phyloP scores from a whole-genome alignment of 176 grass and related monocot species.

The Avena eriantha region DNA sequence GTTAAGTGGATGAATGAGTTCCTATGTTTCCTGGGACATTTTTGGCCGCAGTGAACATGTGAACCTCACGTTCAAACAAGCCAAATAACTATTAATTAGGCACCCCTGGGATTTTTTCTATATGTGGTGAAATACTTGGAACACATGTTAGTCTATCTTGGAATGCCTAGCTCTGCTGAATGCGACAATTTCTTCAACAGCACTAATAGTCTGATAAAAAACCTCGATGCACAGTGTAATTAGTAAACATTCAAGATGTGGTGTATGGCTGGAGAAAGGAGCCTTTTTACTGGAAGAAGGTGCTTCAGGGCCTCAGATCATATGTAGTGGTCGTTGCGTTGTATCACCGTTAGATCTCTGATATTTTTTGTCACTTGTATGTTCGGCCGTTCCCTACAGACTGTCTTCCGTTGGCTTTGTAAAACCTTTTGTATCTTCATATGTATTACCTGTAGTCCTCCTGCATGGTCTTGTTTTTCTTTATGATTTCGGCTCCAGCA shows the following conservation, averaged over 20 bases:
- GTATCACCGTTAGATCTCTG: constrained; percentile 13
- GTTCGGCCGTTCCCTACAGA: not conserved
- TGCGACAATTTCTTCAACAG: constrained; percentile 24
- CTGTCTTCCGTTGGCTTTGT: constrained; percentile 10
- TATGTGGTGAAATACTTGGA: constrained; percentile 24
- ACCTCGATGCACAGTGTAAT: not conserved
- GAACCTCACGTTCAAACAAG: constrained; percentile 19
- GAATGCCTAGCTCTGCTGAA: not conserved
- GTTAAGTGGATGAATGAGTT: constrained; percentile 23
- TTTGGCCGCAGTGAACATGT: constrained; percentile 13
- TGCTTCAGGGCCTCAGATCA: constrained; percentile 13
- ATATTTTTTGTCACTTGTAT: not conserved
- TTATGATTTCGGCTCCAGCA: not conserved
- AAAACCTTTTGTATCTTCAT: constrained; percentile 10
- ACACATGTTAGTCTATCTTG: constrained; percentile 29
- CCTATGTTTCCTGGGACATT: constrained; percentile 11
- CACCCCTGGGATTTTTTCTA: constrained; percentile 20
- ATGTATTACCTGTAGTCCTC: not conserved
- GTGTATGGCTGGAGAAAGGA: constrained; percentile 20
- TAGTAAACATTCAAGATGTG: not conserved
- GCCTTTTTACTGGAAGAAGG: not conserved
- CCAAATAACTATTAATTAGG: constrained; percentile 33
- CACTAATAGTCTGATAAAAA: not conserved
- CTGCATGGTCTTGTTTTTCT: constrained; percentile 2
- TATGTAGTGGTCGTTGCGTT: constrained; percentile 6